A percentile compares a stretch with the other conserved stretches of the same genome.
Evolutionary conservation across 1,139 yeast genomes (phyloP).

Genomic region (Scheffersomyces titani): DNA sequence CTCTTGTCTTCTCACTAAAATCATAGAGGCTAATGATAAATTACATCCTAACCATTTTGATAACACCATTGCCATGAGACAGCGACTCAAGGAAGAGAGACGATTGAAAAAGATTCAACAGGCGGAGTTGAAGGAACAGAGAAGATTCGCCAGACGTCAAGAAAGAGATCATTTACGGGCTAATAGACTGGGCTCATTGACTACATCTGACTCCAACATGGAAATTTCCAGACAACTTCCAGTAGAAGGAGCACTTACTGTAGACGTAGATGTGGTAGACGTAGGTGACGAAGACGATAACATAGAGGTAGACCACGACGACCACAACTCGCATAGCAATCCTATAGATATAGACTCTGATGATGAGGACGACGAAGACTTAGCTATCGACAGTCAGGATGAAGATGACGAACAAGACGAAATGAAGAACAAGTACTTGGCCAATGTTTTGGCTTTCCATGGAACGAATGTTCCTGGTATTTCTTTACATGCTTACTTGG

Average conservation of each 20-base stretch:
- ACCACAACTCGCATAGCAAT: constrained; percentile 4
- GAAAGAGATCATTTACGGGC: constrained; percentile 10
- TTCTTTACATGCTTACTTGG: constrained; percentile 81
- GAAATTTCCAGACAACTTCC: neutral
- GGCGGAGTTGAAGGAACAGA: constrained; percentile 6
- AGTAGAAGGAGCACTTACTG: neutral
- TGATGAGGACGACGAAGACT: constrained; percentile 12
- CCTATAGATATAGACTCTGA: constrained; percentile 8
- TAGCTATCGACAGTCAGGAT: constrained; percentile 20
- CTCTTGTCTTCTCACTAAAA: constrained; percentile 78
- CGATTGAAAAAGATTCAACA: constrained; percentile 26
- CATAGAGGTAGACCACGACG: constrained; percentile 12
- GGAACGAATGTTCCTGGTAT: constrained; percentile 97
- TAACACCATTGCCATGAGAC: constrained; percentile 49
- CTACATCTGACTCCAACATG: neutral
- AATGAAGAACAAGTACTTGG: constrained; percentile 57
- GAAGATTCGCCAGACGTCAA: constrained; percentile 15
- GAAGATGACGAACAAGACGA: constrained; percentile 47
- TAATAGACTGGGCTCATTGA: neutral
- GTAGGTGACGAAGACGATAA: constrained; percentile 16
- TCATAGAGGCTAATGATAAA: constrained; percentile 89
- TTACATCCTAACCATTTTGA: constrained; percentile 73
- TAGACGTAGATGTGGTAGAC: neutral
- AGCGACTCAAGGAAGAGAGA: constrained; percentile 42
- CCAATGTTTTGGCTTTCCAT: constrained; percentile 86